Conservation (phyloP, 768 basidiomycete genomes). For the Hericium rajendrae region DNA sequence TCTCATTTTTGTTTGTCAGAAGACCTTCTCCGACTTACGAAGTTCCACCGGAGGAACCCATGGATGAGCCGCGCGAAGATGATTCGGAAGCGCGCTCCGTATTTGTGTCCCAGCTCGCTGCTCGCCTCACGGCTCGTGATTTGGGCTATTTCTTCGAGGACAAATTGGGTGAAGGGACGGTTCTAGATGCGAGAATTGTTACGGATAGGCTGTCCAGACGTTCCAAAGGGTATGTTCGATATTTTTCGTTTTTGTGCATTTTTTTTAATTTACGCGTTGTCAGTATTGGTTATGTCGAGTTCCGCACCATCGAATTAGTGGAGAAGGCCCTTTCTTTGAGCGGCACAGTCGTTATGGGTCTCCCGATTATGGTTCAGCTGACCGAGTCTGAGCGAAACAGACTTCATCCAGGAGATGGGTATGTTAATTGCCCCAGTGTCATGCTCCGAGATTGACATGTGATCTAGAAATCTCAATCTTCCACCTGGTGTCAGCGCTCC, state of each 20-base stretch:
- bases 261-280: not conserved
- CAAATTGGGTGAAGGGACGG: conserved; percentile 85
- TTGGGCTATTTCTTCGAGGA: conserved; percentile 98
- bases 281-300: conserved; percentile 98
- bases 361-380: conserved; percentile 92
- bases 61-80: conserved; percentile 88
- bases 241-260: not conserved
- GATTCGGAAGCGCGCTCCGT: conserved; percentile 98
- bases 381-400: conserved; percentile 95
- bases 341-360: conserved; percentile 96
- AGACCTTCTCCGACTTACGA: conserved; percentile 69
- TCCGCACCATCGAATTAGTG: conserved; percentile 83
- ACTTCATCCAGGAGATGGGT: conserved; percentile 84
- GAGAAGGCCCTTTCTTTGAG: conserved; percentile 83
- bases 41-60: conserved; percentile 46
- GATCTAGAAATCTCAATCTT: conserved; percentile 60
- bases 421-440: conserved; percentile 20
- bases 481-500: conserved; percentile 78
- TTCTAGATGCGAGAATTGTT: conserved; percentile 94
- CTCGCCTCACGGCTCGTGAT: conserved; percentile 92
- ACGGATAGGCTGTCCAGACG: conserved; percentile 90
- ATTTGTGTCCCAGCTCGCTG: conserved; percentile 97
- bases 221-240: conserved; percentile 80
- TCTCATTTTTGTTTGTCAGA: conserved; percentile 25
- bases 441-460: not conserved